phyloP scores from a whole-genome alignment of 2,329 filamentous ascomycete genomes.

The Venturia nashicola region DNA sequence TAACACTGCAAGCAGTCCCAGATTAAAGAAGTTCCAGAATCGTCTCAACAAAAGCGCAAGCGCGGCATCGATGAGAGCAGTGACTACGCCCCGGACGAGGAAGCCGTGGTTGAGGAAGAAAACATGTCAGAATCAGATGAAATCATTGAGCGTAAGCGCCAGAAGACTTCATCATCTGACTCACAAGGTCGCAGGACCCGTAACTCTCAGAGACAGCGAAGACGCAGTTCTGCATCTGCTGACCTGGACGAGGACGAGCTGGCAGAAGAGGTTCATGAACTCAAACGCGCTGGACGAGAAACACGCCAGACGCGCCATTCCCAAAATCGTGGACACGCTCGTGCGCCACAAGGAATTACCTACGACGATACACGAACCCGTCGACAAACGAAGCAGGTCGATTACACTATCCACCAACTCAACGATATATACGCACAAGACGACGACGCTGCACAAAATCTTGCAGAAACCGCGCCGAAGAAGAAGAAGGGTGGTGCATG shows the following conservation, averaged over 20 bases:
- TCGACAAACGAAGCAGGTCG: slow-evolving; percentile 36
- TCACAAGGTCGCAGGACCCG: neutral
- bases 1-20: neutral
- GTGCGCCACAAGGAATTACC: slow-evolving; percentile 24
- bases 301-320: slow-evolving; percentile 17
- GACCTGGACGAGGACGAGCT: slow-evolving; percentile 33
- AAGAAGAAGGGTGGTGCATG: slow-evolving; percentile 47
- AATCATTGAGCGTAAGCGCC: slow-evolving; percentile 28
- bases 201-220: slow-evolving; percentile 23
- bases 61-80: slow-evolving; percentile 41
- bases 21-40: slow-evolving; percentile 27
- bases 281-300: slow-evolving; percentile 31
- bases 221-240: slow-evolving; percentile 35
- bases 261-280: slow-evolving; percentile 46
- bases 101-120: slow-evolving; percentile 41
- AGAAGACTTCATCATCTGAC: slow-evolving; percentile 1
- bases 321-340: slow-evolving; percentile 19
- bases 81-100: slow-evolving; percentile 49
- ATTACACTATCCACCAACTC: slow-evolving; percentile 37
- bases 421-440: slow-evolving; percentile 66
- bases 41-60: slow-evolving; percentile 21
- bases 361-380: slow-evolving; percentile 47
- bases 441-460: slow-evolving; percentile 47
- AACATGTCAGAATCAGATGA: slow-evolving; percentile 43
- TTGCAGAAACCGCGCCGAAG: slow-evolving; percentile 34